Conservation (phyloP, 768 basidiomycete genomes). For the Rhodotorula babjevae region DNA sequence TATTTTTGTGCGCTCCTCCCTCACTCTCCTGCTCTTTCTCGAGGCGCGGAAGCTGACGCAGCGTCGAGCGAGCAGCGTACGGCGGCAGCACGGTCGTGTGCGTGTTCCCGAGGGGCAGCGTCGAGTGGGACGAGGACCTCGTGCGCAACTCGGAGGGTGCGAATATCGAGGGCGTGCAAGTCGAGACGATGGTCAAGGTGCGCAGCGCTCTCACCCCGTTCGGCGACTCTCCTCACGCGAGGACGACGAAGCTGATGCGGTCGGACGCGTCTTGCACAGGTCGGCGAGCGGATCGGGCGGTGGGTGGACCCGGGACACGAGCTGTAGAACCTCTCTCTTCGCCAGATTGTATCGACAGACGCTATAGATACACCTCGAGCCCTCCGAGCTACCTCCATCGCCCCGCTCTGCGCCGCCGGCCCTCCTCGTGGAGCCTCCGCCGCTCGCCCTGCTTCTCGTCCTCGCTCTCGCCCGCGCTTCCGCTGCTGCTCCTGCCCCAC, state of each 20-base stretch:
- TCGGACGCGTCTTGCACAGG: not conserved
- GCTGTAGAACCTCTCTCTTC: not conserved
- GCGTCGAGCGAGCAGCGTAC: slow-evolving; percentile 48
- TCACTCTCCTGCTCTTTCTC: not conserved
- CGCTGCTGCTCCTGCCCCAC: not conserved
- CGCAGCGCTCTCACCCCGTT: not conserved
- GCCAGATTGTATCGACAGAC: not conserved
- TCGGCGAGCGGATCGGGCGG: slow-evolving; percentile 23
- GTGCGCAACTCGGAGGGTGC: slow-evolving; percentile 53
- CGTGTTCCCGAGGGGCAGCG: slow-evolving; percentile 54
- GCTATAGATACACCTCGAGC: not conserved
- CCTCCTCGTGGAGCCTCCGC: too few species aligned
- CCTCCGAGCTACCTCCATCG: not conserved
- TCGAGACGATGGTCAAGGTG: slow-evolving; percentile 69
- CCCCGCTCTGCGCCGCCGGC: too few species aligned
- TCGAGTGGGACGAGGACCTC: slow-evolving; percentile 55
- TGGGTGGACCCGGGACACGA: not conserved
- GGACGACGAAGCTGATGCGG: too few species aligned
- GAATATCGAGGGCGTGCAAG: slow-evolving; percentile 39
- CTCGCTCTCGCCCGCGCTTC: not conserved
- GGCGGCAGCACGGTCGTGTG: slow-evolving; percentile 69
- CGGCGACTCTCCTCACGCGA: not conserved
- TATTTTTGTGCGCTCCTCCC: slow-evolving; percentile 58
- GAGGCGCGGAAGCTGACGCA: not conserved
- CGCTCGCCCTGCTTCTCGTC: not conserved